phyloP scores from a whole-genome alignment of 345 rosid genomes.

The Camelina laxa region DNA sequence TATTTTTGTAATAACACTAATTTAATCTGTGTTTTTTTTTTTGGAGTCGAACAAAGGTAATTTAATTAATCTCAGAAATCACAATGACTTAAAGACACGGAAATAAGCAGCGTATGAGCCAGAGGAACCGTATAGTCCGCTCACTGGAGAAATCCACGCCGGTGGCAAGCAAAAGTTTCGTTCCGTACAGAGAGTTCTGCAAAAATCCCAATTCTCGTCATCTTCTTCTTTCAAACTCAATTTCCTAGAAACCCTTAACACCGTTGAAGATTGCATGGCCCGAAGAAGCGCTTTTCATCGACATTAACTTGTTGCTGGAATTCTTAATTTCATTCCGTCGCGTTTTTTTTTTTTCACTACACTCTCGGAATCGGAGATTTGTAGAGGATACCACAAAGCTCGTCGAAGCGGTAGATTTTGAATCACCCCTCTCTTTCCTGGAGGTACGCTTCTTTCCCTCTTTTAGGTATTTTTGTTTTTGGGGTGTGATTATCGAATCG shows the following conservation, averaged over 20 bases:
- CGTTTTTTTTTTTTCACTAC: not conserved
- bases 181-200: not conserved
- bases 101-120: not conserved
- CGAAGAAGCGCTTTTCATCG: slow-evolving; percentile 27
- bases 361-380: not conserved
- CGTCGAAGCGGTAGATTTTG: slow-evolving; percentile 6
- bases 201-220: not conserved
- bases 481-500: not conserved
- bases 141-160: not conserved
- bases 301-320: no score
- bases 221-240: not conserved
- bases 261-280: slow-evolving; percentile 7
- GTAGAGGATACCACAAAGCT: not conserved
- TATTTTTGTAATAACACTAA: no score
- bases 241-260: not conserved
- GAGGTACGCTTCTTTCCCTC: slow-evolving; percentile 26
- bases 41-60: no score
- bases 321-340: not conserved
- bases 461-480: not conserved
- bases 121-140: no score
- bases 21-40: no score
- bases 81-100: not conserved
- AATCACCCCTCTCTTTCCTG: not conserved
- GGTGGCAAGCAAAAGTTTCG: not conserved
- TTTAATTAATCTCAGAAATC: not conserved